Conservation (phyloP, 768 basidiomycete genomes). For the Panaeolus papilionaceus region DNA sequence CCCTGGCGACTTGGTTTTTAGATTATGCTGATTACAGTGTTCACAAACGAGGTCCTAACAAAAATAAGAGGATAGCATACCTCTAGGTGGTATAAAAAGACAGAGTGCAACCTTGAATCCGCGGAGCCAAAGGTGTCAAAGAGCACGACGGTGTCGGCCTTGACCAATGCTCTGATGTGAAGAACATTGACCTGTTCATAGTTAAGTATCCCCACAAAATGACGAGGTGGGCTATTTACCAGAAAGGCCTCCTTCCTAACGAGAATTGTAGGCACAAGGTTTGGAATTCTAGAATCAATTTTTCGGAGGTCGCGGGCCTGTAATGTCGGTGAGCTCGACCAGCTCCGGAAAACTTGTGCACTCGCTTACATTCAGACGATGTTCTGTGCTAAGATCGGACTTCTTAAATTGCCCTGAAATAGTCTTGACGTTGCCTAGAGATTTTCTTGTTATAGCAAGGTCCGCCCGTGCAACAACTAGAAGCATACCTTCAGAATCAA, state of each 20-base stretch:
- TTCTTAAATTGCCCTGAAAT: constrained; percentile 92
- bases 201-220: constrained; percentile 18
- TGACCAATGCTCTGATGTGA: constrained; percentile 94
- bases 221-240: constrained; percentile 47
- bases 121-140: constrained; percentile 93
- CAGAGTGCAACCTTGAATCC: constrained; percentile 85
- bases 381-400: constrained; percentile 86
- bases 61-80: constrained; percentile 42
- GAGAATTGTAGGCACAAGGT: constrained; percentile 93
- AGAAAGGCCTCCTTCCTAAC: constrained; percentile 88
- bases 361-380: constrained; percentile 83
- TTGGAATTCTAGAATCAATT: constrained; percentile 93
- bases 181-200: constrained; percentile 81
- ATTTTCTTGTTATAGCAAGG: constrained; percentile 25
- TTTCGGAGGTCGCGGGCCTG: constrained; percentile 96
- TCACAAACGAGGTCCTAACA: constrained; percentile 14
- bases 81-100: constrained; percentile 88
- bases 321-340: constrained; percentile 22
- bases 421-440: constrained; percentile 80
- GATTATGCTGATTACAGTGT: constrained; percentile 66
- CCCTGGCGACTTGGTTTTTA: constrained; percentile 71
- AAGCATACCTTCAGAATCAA: constrained; percentile 78
- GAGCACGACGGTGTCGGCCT: constrained; percentile 88
- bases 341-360: constrained; percentile 12
- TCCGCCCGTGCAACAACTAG: constrained; percentile 26